Conservation (phyloP, 164 flowering plant genomes). For the Cinnamomum chago region DNA sequence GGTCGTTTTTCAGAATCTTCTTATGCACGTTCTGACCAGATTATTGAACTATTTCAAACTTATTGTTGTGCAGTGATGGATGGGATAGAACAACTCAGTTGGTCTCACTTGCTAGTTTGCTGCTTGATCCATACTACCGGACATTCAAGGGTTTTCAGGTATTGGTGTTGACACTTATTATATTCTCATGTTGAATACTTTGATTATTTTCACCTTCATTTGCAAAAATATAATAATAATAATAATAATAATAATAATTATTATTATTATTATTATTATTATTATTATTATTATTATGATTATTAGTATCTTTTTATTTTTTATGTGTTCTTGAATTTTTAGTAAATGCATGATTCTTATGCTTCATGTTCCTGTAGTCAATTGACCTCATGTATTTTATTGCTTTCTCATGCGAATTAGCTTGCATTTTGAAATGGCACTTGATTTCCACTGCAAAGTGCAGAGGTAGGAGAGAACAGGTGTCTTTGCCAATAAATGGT, state of each 20-base stretch:
- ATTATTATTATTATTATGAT: too few species aligned
- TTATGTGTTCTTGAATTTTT: too few species aligned
- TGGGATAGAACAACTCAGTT: conserved; percentile 99
- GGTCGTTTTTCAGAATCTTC: background rate
- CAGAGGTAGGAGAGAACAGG: too few species aligned
- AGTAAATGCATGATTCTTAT: too few species aligned
- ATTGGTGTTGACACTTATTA: conserved; percentile 9
- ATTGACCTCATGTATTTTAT: background rate
- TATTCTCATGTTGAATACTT: background rate
- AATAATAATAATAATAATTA: too few species aligned
- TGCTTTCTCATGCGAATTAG: background rate
- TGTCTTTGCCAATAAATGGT: too few species aligned
- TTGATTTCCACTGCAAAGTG: too few species aligned
- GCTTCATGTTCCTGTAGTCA: background rate
- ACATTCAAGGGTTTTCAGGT: conserved; percentile 98
- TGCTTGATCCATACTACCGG: conserved; percentile 97
- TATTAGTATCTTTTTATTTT: too few species aligned
- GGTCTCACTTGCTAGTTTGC: conserved; percentile 85
- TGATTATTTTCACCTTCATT: too few species aligned
- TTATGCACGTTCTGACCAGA: background rate
- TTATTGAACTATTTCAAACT: background rate
- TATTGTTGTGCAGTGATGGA: conserved; percentile 71
- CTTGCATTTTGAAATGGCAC: too few species aligned
- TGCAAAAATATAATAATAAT: too few species aligned
- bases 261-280: too few species aligned